A percentile compares a stretch with the other conserved stretches of the same genome.
Evolutionary conservation across 805 yeast genomes (phyloP).

Genomic region (Metschnikowia similis): DNA sequence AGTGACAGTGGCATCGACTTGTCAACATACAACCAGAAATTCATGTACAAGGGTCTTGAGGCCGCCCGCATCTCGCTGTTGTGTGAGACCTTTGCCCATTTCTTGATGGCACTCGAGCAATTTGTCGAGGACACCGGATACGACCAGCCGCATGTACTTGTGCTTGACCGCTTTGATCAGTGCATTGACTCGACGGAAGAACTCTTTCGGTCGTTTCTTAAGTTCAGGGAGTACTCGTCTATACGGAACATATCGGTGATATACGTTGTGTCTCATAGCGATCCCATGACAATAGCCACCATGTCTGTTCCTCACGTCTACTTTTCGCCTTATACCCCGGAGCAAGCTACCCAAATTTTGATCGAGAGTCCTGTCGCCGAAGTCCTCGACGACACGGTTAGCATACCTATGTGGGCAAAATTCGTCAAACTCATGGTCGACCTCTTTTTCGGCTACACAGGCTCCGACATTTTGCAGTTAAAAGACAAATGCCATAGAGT

Average conservation of each 20-base stretch:
- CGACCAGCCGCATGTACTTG: slow-evolving; percentile 36
- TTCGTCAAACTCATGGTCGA: slow-evolving; percentile 44
- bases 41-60: slow-evolving; percentile 24
- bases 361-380: slow-evolving; percentile 3
- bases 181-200: slow-evolving; percentile 41
- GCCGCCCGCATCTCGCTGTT: slow-evolving; percentile 23
- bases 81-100: slow-evolving; percentile 41
- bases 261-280: slow-evolving; percentile 38
- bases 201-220: slow-evolving; percentile 35
- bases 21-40: slow-evolving; percentile 14
- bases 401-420: slow-evolving; percentile 33
- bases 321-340: slow-evolving; percentile 35
- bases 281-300: slow-evolving; percentile 35
- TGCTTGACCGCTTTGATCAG: slow-evolving; percentile 46
- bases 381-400: slow-evolving; percentile 4
- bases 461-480: slow-evolving; percentile 38
- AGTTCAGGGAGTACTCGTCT: slow-evolving; percentile 40
- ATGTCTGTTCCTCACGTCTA: slow-evolving; percentile 37
- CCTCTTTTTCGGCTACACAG: slow-evolving; percentile 42
- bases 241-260: slow-evolving; percentile 33
- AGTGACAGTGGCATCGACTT: slow-evolving; percentile 32
- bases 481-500: slow-evolving; percentile 26
- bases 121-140: slow-evolving; percentile 29
- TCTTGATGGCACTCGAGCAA: slow-evolving; percentile 39
- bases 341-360: slow-evolving; percentile 36